These are phyloP conservation scores for Ciborinia camelliae DNA, from an alignment of 2,329 filamentous ascomycete genomes.

Conservation along the genomic window DNA sequence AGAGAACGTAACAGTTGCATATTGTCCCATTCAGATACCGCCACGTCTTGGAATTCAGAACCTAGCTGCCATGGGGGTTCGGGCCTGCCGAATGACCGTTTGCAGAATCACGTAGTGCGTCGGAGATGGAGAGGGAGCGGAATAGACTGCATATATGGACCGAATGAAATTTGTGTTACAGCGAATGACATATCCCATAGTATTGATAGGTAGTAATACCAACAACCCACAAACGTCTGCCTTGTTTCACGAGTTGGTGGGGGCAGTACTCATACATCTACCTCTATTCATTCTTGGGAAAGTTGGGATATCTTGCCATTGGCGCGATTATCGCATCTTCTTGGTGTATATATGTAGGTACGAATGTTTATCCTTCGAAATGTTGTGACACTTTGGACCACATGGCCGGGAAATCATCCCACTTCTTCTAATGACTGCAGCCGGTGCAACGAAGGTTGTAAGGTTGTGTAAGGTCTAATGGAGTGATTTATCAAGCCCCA, in stretches of 20 bases:
- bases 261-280: not conserved
- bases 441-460: not conserved
- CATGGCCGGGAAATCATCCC: conserved; percentile 1
- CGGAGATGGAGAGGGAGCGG: not conserved
- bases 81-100: not conserved
- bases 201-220: not conserved
- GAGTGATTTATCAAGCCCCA: not conserved
- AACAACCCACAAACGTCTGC: not conserved
- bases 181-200: not conserved
- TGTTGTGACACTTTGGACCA: not conserved
- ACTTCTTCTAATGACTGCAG: not conserved
- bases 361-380: not conserved
- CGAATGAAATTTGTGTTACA: not conserved
- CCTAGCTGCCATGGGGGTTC: not conserved
- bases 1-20: not conserved
- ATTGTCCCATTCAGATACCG: not conserved
- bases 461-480: conserved; percentile 4
- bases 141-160: not conserved
- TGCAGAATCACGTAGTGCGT: not conserved
- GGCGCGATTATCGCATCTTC: not conserved
- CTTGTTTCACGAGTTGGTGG: not conserved
- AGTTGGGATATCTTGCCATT: not conserved
- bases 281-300: not conserved
- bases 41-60: not conserved
- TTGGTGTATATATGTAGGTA: not conserved